Evolutionary conservation across 495 filamentous ascomycete species (phyloP).

Genomic region (Xylaria castorea): DNA sequence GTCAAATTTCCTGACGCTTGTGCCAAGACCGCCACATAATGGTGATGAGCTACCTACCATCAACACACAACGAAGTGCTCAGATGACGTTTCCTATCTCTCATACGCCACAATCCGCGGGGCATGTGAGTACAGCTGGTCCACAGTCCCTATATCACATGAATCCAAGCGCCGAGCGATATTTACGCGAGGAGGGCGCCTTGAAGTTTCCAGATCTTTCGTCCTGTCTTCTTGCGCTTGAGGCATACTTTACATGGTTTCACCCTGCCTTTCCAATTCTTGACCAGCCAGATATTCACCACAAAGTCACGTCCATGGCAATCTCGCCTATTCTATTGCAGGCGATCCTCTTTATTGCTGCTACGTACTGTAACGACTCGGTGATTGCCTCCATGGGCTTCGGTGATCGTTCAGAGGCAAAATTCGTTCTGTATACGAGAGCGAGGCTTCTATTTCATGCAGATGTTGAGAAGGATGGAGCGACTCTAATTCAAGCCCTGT

Average conservation of each 20-base stretch:
- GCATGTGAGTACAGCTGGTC: not conserved
- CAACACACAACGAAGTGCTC: not conserved
- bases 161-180: not conserved
- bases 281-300: not conserved
- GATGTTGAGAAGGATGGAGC: slow-evolving; percentile 2
- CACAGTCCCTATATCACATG: not conserved
- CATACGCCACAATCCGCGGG: not conserved
- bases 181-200: not conserved
- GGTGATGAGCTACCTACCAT: not conserved
- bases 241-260: not conserved
- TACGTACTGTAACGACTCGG: not conserved
- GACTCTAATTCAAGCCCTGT: slow-evolving; percentile 2
- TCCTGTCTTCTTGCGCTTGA: not conserved
- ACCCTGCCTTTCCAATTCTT: slow-evolving; percentile 6
- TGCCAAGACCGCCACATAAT: not conserved
- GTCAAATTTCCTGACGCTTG: slow-evolving; percentile 3
- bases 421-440: not conserved
- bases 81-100: not conserved
- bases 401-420: not conserved
- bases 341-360: slow-evolving; percentile 3
- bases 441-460: not conserved
- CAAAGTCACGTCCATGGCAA: not conserved
- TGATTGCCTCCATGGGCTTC: not conserved
- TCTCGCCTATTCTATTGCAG: slow-evolving; percentile 1
- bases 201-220: not conserved